These are phyloP conservation scores for Yamadazyma trypodendri DNA, from an alignment of 1,139 yeast genomes.

Conservation along the genomic window DNA sequence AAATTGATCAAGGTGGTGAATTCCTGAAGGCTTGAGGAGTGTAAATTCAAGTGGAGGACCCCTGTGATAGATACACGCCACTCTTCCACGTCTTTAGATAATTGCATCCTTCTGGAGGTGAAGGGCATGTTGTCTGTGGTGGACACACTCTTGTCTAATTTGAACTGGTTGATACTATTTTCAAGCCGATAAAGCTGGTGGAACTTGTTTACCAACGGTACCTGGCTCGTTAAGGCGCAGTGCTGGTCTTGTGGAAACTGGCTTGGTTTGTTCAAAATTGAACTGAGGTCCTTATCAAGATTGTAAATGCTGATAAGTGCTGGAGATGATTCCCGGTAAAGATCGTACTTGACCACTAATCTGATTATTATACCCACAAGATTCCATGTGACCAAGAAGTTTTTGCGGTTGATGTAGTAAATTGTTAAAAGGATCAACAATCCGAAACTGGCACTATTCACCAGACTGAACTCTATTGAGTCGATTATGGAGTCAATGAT, in stretches of 20 bases:
- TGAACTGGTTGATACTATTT: conserved; percentile 18
- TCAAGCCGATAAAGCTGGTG: conserved; percentile 14
- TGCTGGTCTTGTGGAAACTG: conserved; percentile 28
- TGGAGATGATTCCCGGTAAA: conserved; percentile 17
- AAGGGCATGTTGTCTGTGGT: background rate
- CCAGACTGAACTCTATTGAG: conserved; percentile 25
- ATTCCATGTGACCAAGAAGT: conserved; percentile 33
- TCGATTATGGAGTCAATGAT: conserved; percentile 35
- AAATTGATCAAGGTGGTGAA: conserved; percentile 34
- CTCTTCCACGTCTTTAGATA: conserved; percentile 24
- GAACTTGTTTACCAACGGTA: conserved; percentile 9
- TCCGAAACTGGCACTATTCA: conserved; percentile 20
- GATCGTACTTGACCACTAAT: conserved; percentile 24
- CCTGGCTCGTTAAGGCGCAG: conserved; percentile 3
- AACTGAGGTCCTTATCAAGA: conserved; percentile 39
- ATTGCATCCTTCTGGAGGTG: conserved; percentile 5
- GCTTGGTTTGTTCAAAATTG: conserved; percentile 33
- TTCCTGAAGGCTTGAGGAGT: conserved; percentile 25
- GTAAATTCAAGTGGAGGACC: conserved; percentile 22
- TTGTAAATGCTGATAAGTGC: conserved; percentile 40
- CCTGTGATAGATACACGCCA: conserved; percentile 37
- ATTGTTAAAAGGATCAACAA: conserved; percentile 32
- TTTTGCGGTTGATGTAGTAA: conserved; percentile 29
- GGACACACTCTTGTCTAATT: conserved; percentile 1
- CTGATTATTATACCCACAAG: conserved; percentile 36